Base-by-base conservation (phyloP, 2,329 filamentous ascomycete genomes). In the Penicillium nordicum region DNA sequence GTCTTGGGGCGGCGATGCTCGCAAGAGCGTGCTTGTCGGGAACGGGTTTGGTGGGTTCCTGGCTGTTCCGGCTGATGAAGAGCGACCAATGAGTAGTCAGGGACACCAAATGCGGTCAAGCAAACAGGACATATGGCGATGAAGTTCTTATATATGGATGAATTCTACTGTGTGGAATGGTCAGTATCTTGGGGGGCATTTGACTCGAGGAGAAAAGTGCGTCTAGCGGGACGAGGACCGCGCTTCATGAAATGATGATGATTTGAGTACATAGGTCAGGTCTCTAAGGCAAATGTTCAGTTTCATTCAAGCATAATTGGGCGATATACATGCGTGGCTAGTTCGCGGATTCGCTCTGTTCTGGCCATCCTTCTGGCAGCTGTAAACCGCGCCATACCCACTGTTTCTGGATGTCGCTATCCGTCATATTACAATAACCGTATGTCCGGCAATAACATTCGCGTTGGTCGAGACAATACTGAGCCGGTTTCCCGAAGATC, bases 1-100 rank as follows among this genome's bases (percentile, higher is more conserved):
- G 16, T 79, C 81, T 38, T 85, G 82, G 84, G 82, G 82, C 11
- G 81, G 82, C 9, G 82, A 84, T 50, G 80, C 82, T 5, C 74
- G 86, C 32, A 83, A 80, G 71, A 84, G 80, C 62, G 78, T 87
- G 9, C 78, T 88, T n/a, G 84, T 88, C 0, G 84, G 84, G 0
- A 88, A 88, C 67, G 85, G 85, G 2, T 86, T 86, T 58, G 85
- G 85, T 29, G 85, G 85, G 0, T 88, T 85, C 71, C 71, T 88
- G 18, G 84, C 85, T 18, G 80, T 88, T n/a, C 86, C 86, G 0
- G 73, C 73, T 21, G 80, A 82, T 11, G 79, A 80, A 48, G 69
- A 66, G 27, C 64, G 72, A 25, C 72, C 73, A 4, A 66, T 63
- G 60, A 77, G 73, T 51, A 73, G 71, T 48, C 63, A 68, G 8